A percentile compares a stretch with the other conserved stretches of the same genome.
Evolutionary conservation across 164 flowering plant genomes (phyloP).

Genomic region (Saururus chinensis): DNA sequence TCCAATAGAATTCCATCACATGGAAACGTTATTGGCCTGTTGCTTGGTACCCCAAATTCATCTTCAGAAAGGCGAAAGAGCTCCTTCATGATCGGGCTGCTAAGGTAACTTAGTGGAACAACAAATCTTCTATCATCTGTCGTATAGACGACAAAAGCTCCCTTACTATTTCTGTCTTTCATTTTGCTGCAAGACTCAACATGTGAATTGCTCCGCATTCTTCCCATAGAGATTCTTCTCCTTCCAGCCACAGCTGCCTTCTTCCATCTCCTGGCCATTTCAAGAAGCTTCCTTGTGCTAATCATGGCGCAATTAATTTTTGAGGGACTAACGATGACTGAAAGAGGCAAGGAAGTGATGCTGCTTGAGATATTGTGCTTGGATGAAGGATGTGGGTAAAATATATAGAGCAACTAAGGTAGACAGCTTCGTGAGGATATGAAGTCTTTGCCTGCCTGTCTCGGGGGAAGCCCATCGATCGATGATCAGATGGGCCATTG

Average conservation of each 20-base stretch:
- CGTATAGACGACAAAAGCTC: constrained; percentile 19
- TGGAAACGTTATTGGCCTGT: constrained; percentile 15
- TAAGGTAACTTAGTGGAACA: constrained; percentile 14
- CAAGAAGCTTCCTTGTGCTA: constrained; percentile 1
- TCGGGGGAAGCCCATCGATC: not conserved
- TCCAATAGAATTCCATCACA: constrained; percentile 15
- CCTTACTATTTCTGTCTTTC: constrained; percentile 1
- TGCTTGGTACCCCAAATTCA: constrained; percentile 12
- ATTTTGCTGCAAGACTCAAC: not conserved
- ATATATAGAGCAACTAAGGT: not conserved
- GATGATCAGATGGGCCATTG: no score
- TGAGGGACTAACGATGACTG: not conserved
- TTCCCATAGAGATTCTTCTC: constrained; percentile 9
- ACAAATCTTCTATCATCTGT: constrained; percentile 14
- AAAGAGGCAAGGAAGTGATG: not conserved
- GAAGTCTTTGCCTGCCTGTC: no score
- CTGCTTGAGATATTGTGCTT: not conserved
- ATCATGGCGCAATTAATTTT: not conserved
- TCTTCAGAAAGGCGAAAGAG: constrained; percentile 14
- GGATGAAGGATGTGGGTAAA: not conserved
- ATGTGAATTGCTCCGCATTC: no score
- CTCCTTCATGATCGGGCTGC: constrained; percentile 8
- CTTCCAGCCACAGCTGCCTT: not conserved
- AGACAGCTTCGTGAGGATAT: not conserved
- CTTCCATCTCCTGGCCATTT: constrained; percentile 16